A percentile compares a stretch with the other conserved stretches of the same genome.
phyloP scores from a whole-genome alignment of 306 rosid species.

The Arachis stenosperma region DNA sequence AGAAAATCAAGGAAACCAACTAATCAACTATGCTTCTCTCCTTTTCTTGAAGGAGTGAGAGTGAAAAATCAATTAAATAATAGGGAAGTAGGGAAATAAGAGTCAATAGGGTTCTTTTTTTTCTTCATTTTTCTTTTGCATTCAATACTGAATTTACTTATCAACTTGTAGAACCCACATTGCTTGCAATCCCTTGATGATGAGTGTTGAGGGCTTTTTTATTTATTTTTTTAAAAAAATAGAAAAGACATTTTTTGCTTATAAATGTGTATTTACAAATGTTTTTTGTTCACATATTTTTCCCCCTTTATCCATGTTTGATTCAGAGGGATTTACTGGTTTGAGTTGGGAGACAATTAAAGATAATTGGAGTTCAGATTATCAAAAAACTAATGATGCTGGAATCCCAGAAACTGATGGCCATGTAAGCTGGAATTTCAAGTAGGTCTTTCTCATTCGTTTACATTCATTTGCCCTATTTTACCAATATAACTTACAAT shows the following conservation, averaged over 20 bases:
- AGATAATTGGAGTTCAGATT: slow-evolving; percentile 87
- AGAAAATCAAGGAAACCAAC: no score
- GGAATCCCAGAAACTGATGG: slow-evolving; percentile 85
- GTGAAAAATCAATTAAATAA: slow-evolving; percentile 11
- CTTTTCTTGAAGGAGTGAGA: neutral
- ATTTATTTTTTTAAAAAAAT: neutral
- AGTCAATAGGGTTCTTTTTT: neutral
- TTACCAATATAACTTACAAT: slow-evolving; percentile 15
- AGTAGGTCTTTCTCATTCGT: slow-evolving; percentile 55
- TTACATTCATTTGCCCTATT: slow-evolving; percentile 17
- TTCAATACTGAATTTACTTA: neutral
- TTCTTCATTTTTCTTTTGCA: no score
- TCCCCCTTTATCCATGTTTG: slow-evolving; percentile 33
- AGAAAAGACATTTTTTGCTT: neutral
- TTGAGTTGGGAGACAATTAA: slow-evolving; percentile 64
- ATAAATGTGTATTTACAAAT: slow-evolving; percentile 22
- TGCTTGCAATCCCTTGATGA: slow-evolving; percentile 26
- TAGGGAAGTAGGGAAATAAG: slow-evolving; percentile 22
- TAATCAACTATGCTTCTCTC: no score
- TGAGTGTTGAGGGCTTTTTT: slow-evolving; percentile 5
- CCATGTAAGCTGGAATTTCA: slow-evolving; percentile 77
- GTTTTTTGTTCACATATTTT: slow-evolving; percentile 23
- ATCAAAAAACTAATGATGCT: slow-evolving; percentile 77
- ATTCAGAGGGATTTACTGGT: slow-evolving; percentile 85
- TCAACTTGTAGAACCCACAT: neutral